Conservation (phyloP, 208 protist genomes). For the Blastocrithidia nonstop region DNA sequence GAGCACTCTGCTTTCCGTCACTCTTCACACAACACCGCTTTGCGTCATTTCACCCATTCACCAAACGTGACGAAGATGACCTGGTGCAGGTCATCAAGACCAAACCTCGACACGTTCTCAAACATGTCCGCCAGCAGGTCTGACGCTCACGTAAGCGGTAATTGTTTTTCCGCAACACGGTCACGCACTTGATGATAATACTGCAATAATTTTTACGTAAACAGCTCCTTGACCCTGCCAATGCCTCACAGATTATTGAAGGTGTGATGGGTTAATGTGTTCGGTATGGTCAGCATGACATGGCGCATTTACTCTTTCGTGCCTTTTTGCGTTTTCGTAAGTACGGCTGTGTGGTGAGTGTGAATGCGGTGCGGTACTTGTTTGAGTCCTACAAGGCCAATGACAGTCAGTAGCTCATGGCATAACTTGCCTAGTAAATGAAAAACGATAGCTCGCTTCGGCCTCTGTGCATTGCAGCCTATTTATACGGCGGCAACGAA, state of each 20-base stretch:
- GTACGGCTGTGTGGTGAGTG: conserved; percentile 67
- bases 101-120: conserved; percentile 76
- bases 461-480: conserved; percentile 69
- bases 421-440: conserved; percentile 77
- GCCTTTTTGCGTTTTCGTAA: conserved; percentile 81
- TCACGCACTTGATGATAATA: conserved; percentile 82
- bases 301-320: conserved; percentile 80
- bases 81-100: conserved; percentile 68
- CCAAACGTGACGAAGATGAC: conserved; percentile 73
- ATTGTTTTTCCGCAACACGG: conserved; percentile 77
- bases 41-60: conserved; percentile 68
- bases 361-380: conserved; percentile 55
- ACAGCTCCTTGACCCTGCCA: conserved; percentile 61
- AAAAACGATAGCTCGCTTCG: conserved; percentile 46
- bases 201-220: conserved; percentile 83
- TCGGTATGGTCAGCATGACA: conserved; percentile 73
- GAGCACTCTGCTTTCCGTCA: too few species aligned
- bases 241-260: conserved; percentile 78
- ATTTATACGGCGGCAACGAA: conserved; percentile 58
- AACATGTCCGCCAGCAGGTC: conserved; percentile 75
- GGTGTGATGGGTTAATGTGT: conserved; percentile 78
- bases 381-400: conserved; percentile 81
- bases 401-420: conserved; percentile 70
- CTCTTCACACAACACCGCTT: too few species aligned
- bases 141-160: conserved; percentile 77